Conservation (phyloP, 2,329 filamentous ascomycete species). For the Akanthomyces lecanii region DNA sequence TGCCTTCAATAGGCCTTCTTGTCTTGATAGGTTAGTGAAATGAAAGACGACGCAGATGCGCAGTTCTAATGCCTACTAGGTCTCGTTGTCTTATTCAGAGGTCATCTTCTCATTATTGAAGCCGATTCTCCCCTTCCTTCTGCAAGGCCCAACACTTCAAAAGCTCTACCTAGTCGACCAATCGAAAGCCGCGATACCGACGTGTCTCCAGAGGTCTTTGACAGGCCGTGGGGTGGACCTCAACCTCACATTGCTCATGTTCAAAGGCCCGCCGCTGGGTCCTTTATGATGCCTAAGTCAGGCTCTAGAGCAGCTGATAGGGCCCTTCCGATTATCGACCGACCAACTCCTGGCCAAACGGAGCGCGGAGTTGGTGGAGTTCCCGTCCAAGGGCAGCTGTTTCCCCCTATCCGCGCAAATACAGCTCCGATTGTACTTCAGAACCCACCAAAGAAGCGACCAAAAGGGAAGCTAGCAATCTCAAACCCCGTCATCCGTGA, state of each 20-base stretch:
- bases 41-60: not conserved
- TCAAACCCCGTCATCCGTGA: slow-evolving; percentile 45
- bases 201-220: not conserved
- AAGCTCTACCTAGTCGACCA: slow-evolving; percentile 7
- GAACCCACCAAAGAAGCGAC: slow-evolving; percentile 24
- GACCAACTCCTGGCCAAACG: slow-evolving; percentile 34
- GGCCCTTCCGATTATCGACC: slow-evolving; percentile 35
- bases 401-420: slow-evolving; percentile 37
- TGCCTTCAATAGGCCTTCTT: slow-evolving; percentile 48
- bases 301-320: slow-evolving; percentile 1
- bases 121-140: not conserved
- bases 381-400: slow-evolving; percentile 38
- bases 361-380: slow-evolving; percentile 35
- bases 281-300: not conserved
- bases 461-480: slow-evolving; percentile 41
- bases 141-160: not conserved
- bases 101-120: not conserved
- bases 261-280: not conserved
- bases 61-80: not conserved
- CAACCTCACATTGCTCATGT: not conserved
- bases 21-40: slow-evolving; percentile 41
- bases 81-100: slow-evolving; percentile 4
- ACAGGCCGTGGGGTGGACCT: not conserved
- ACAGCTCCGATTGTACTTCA: slow-evolving; percentile 22
- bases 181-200: not conserved